phyloP scores from a whole-genome alignment of 1,139 yeast species.

The Scheffersomyces segobiensis region DNA sequence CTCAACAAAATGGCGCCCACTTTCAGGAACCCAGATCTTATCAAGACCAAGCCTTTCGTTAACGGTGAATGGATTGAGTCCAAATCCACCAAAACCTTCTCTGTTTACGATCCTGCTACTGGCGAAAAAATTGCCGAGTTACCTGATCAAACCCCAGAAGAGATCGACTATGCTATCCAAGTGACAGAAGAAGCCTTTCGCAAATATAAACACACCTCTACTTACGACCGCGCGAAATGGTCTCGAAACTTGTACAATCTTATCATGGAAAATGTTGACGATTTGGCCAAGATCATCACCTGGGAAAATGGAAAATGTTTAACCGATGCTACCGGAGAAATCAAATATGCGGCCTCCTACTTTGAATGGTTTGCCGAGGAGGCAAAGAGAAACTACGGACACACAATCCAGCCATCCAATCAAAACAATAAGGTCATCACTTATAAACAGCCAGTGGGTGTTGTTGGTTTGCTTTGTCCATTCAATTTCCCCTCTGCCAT shows the following conservation, averaged over 20 bases:
- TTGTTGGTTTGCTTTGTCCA: conserved; percentile 49
- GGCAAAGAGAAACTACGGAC: conserved; percentile 42
- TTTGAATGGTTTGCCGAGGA: conserved; percentile 50
- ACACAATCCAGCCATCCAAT: conserved; percentile 43
- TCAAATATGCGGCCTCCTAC: conserved; percentile 45
- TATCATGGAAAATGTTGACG: conserved; percentile 43
- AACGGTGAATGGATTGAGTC: conserved; percentile 71
- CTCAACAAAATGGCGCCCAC: conserved; percentile 22
- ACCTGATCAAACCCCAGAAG: conserved; percentile 57
- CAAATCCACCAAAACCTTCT: conserved; percentile 53
- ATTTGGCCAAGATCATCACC: conserved; percentile 42
- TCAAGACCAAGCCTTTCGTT: conserved; percentile 59
- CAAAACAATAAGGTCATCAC: conserved; percentile 40
- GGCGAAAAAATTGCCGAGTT: conserved; percentile 55
- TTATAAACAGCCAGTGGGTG: conserved; percentile 49
- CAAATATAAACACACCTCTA: conserved; percentile 56
- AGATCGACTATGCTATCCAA: conserved; percentile 60
- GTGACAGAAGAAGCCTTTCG: conserved; percentile 62
- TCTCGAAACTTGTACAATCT: conserved; percentile 50
- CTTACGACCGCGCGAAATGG: conserved; percentile 67
- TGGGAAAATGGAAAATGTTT: conserved; percentile 47
- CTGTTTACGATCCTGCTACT: conserved; percentile 78
- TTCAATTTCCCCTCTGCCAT: conserved; percentile 51
- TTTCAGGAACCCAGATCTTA: conserved; percentile 55
- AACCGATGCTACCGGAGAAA: conserved; percentile 42